phyloP scores from a whole-genome alignment of 176 grass and related monocot species.

The Musa schizocarpa region DNA sequence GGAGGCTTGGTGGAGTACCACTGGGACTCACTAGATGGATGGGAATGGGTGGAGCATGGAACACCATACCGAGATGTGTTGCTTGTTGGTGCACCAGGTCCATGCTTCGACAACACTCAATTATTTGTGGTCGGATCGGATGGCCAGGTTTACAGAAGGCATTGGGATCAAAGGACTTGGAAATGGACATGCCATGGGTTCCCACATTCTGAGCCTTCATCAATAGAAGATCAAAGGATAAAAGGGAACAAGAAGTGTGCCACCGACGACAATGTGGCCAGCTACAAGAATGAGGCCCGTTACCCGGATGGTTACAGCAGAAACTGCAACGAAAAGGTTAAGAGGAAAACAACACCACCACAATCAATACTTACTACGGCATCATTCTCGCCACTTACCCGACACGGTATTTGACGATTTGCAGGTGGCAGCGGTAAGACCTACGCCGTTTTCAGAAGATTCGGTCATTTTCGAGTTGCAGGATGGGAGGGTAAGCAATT shows the following conservation, averaged over 20 bases:
- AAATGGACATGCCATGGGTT: slow-evolving; percentile 65
- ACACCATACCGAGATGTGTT: slow-evolving; percentile 52
- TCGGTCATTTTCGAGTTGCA: slow-evolving; percentile 74
- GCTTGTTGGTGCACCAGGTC: slow-evolving; percentile 63
- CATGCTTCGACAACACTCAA: slow-evolving; percentile 60
- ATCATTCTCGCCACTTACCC: not conserved
- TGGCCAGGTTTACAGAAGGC: slow-evolving; percentile 60
- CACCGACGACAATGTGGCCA: slow-evolving; percentile 14
- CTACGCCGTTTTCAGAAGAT: slow-evolving; percentile 72
- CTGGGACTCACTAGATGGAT: slow-evolving; percentile 57
- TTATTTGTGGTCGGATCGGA: slow-evolving; percentile 81
- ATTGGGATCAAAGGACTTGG: slow-evolving; percentile 50
- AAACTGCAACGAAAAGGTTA: slow-evolving; percentile 77
- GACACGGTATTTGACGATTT: not conserved
- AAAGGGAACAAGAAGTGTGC: slow-evolving; percentile 32
- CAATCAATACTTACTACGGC: not conserved
- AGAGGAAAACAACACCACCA: not conserved
- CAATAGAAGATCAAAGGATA: not conserved
- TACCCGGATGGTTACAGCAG: slow-evolving; percentile 31
- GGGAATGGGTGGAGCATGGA: slow-evolving; percentile 97
- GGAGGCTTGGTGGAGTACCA: slow-evolving; percentile 85
- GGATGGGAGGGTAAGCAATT: slow-evolving; percentile 70
- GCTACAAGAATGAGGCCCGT: slow-evolving; percentile 1
- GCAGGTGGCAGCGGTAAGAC: slow-evolving; percentile 62
- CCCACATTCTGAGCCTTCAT: slow-evolving; percentile 26